A percentile compares a stretch with the other conserved stretches of the same genome.
Evolutionary conservation across 768 basidiomycete species (phyloP).

Genomic region (Panaeolus cyanescens): DNA sequence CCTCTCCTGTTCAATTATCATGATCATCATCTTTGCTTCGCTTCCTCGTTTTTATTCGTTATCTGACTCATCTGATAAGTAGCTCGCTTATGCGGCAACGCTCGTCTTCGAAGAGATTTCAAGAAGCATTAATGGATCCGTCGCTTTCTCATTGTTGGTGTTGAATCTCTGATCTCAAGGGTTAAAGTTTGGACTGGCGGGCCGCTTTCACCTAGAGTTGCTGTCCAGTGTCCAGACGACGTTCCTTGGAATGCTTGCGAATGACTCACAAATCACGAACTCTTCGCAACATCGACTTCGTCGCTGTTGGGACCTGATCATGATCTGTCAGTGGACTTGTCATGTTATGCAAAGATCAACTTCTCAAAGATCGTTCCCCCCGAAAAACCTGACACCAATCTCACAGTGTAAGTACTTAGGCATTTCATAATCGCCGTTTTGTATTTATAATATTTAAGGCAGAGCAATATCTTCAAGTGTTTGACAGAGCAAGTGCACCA

Average conservation of each 20-base stretch:
- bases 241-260: not conserved
- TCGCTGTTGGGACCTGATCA: not conserved
- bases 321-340: not conserved
- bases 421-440: no score
- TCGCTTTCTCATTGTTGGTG: no score
- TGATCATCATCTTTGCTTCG: not conserved
- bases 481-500: no score
- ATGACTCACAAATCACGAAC: not conserved
- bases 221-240: no score
- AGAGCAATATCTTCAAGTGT: no score
- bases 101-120: not conserved
- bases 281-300: not conserved
- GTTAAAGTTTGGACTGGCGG: not conserved
- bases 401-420: no score
- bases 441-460: no score
- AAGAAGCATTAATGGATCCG: not conserved
- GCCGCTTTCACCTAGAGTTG: not conserved
- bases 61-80: not conserved
- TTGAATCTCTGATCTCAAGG: no score
- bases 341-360: not conserved
- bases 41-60: not conserved
- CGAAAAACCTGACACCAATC: no score
- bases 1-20: not conserved
- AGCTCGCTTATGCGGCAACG: not conserved
- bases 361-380: no score